phyloP scores from a whole-genome alignment of 257 asterid species.

The Scutellaria galericulata region DNA sequence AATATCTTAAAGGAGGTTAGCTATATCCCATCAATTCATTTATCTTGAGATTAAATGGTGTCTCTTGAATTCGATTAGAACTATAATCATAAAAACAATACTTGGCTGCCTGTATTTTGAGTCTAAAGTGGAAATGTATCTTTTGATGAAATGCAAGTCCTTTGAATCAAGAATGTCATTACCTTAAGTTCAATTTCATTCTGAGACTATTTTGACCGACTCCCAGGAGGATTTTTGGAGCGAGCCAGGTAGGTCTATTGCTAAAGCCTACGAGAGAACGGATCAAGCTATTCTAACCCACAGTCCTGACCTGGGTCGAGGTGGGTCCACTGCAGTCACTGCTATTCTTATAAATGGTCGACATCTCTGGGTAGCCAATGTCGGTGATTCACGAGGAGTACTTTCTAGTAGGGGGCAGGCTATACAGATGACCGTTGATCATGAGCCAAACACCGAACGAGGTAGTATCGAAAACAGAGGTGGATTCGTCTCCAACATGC shows the following conservation, averaged over 20 bases:
- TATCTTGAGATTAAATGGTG: not conserved
- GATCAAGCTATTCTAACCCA: conserved; percentile 88
- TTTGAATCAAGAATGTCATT: not conserved
- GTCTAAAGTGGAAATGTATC: not conserved
- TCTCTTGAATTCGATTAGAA: not conserved
- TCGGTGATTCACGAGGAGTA: conserved; percentile 93
- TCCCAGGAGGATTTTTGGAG: conserved; percentile 76
- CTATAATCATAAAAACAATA: not conserved
- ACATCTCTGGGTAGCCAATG: conserved; percentile 85
- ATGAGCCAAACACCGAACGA: conserved; percentile 89
- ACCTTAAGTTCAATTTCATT: not conserved
- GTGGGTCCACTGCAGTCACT: conserved; percentile 97
- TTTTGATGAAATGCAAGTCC: not conserved
- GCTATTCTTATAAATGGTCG: conserved; percentile 70
- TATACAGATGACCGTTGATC: conserved; percentile 79
- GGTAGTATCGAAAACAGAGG: conserved; percentile 79
- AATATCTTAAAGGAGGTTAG: conserved; percentile 87
- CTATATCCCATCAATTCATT: conserved; percentile 16
- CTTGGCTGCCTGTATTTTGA: conserved; percentile 7
- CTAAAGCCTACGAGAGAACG: conserved; percentile 79
- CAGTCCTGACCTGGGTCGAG: conserved; percentile 84
- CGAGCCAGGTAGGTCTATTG: conserved; percentile 67
- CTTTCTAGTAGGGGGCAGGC: conserved; percentile 84
- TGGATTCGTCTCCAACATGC: conserved; percentile 96
- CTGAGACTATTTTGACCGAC: conserved; percentile 27